Base-by-base conservation (phyloP, 2,329 filamentous ascomycete genomes). In the Pyrenochaeta sp. region DNA sequence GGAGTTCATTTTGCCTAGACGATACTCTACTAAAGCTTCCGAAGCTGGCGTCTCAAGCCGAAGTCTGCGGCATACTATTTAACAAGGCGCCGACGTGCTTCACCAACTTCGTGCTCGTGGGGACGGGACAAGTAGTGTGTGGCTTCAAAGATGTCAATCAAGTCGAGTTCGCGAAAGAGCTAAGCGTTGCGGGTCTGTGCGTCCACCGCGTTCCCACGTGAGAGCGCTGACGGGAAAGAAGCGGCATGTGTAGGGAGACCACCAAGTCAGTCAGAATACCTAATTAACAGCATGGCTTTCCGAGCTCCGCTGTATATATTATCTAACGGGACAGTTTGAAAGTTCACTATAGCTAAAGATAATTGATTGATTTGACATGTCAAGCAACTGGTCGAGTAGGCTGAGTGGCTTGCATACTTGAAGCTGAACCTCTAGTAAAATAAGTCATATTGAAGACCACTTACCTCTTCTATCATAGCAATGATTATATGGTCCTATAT, bases 1-100 rank as follows among this genome's bases (percentile, higher is more conserved):
- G 52, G 83, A 83, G 76, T 90, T 88, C 88, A 90, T 90, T 37
- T 45, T 68, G 55, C 39, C 28, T 25, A 30, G 27, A 34, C 28
- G 12, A 46, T 24, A 25, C 27, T 27, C n/a, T 36, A 7, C 19
- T 34, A 2, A 30, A 5, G 45, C 28, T 32, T 30, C 3, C 30
- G 15, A 47, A 19, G 28, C 28, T n/a, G 10, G 45, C 28, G 45
- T 39, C 36, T 39, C n/a, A 19, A 1, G 13, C n/a, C 36, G n/a
- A 39, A 3, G 8, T 39, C 36, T 39, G 36, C 13, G 13, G 8
- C 15, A 19, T 19, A 39, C 4, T 19, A 39, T 39, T 5, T 3
- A 39, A 2, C 9, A 19, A 2, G 13, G 32, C 36, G 36, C 15
- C 13, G 8, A 5, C 34, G 13, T 36, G 9, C 3, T 36, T 36